Evolutionary conservation across 1,139 yeast genomes (phyloP), one percentile per base, ranked within the genome.

Genomic region (Scheffersomyces insectosa): DNA sequence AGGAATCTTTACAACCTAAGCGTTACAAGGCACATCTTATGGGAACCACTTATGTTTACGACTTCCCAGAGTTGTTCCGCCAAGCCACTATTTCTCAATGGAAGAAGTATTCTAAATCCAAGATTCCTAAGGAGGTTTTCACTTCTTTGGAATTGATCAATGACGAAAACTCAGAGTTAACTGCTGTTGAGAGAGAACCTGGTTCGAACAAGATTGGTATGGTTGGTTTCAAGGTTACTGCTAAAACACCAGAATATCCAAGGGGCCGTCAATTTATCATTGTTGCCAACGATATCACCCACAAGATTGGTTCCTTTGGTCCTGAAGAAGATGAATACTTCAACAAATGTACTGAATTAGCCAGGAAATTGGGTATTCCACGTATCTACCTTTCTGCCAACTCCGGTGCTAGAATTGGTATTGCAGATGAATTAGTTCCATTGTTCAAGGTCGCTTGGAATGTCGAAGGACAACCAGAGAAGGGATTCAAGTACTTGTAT

Each of bases 351-450:
- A 93, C 99, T 36, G 95, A 89, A 58, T 78, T 85, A 53, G 97
- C 98, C 25, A 82, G 97, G 70, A 77, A 80, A 61, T 78, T 84
- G 54, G 99, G 99, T 46, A 83, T 95, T 56, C 99, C 99, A 61
- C 80, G 99, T 72, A 82, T 93, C 48, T 95, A 93, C 68, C 77
- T 93, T 59, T 89, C 97, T 54, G 99, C 99, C 34, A 93, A 93
- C 77, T 90, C 98, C 47, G 99, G 99, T 75, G 99, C 99, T 38
- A 85, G 99, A 75, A 88, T 93, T 54, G 99, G 99, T 62, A 82
- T 93, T 66, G 99, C 99, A 34, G 98, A 93, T 58, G 99, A 93
- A 67, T 77, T 93, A 50, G 78, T 93, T 45, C 95, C 97, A 48
- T 79, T 82, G 60, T 90, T 83, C 76, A 84, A 87, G 65, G 97